Evolutionary conservation across 75 land plant genomes (phyloP), one percentile per base, ranked within the genome.

Genomic region (Larix kaempferi): DNA sequence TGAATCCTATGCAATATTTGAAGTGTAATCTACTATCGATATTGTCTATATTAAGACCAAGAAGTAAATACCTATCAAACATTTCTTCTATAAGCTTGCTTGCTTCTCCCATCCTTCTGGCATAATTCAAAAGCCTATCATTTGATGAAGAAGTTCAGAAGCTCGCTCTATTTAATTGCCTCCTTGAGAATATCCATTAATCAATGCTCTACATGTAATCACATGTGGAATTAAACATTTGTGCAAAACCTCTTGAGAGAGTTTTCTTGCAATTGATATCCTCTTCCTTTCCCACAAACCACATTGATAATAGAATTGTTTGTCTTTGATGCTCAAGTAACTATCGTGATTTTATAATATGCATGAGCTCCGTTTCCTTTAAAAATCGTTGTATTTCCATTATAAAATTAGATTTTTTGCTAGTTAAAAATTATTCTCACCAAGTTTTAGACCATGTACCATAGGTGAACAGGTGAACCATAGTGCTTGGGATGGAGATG

Each of bases 381-480:
- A 44, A 6, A 44, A 44, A 44, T 44, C 52, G 16, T 29, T 17
- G 5, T 65, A 17, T 35, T 65, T 33, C 10, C n/a, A 65, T 65
- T 17, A 12, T 10, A 41, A 41, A 49, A 69, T 69, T 21, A 29
- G 12, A 41, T 69, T 11, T 7, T n/a, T 41, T 17, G 21, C 22
- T 44, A 69, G 22, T 17, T 69, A 13, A 35, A 39, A 10, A 17
- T 12, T 41, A 69, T 39, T 41, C n/a, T 21, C 13, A 41, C 49
- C n/a, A 44, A n/a, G 22, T 69, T 69, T 39, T 13, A 17, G 23
- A 27, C 21, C 17, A 22, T 52, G 17, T 21, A 15, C 14, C 41
- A 62, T 76, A 93, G 95, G 98, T 93, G 35, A 95, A 62, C 78
- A 93, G 95, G 98, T 93, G 35, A 95, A 93, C 55, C 98, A 95